phyloP scores from a whole-genome alignment of 768 basidiomycete species.

The Candolleomyces aberdarensis region DNA sequence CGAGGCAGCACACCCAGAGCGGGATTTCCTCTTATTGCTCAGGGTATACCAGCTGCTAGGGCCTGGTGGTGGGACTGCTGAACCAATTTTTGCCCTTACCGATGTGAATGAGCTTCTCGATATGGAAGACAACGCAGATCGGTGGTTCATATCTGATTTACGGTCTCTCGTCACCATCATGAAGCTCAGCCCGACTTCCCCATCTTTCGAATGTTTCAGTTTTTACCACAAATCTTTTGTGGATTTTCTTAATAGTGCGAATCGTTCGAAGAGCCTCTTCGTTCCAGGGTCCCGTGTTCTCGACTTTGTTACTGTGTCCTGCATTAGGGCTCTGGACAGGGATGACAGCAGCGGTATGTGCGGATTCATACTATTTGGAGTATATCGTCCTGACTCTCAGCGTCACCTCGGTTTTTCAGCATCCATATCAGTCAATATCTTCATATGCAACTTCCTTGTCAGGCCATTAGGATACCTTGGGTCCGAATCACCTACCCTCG shows the following conservation, averaged over 20 bases:
- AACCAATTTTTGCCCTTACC: not conserved
- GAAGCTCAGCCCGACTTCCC: no score
- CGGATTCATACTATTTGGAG: no score
- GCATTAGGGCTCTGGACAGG: no score
- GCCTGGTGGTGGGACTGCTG: not conserved
- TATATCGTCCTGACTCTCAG: no score
- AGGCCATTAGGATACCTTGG: no score
- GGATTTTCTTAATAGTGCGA: not conserved
- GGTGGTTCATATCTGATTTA: not conserved
- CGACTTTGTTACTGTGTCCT: no score
- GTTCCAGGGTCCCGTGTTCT: no score
- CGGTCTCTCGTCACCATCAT: not conserved
- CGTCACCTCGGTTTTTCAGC: no score
- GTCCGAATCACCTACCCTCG: no score
- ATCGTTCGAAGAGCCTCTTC: not conserved
- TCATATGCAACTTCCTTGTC: no score
- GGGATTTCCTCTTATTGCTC: not conserved
- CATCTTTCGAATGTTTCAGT: not conserved
- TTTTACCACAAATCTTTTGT: not conserved
- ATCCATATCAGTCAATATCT: no score
- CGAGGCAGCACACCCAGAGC: not conserved
- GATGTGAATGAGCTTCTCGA: not conserved
- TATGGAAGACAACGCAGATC: not conserved
- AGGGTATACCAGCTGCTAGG: not conserved
- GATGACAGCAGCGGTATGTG: no score